These are phyloP conservation scores for Fusarium caatingaense DNA, from an alignment of 2,329 filamentous ascomycete genomes.

Conservation along the genomic window DNA sequence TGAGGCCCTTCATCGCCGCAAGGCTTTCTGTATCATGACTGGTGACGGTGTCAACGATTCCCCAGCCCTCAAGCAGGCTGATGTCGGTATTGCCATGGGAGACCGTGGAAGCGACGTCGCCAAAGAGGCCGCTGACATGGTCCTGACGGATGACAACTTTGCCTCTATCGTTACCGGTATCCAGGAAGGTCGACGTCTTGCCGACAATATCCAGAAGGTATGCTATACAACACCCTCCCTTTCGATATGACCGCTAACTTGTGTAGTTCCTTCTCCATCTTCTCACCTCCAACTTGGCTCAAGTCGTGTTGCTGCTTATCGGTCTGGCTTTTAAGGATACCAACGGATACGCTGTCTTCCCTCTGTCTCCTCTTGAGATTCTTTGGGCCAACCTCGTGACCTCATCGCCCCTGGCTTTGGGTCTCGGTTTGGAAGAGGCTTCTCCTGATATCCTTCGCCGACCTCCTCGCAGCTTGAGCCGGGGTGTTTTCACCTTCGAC, in stretches of 20 bases:
- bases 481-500: slow-evolving; percentile 72
- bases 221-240: neutral
- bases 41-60: slow-evolving; percentile 82
- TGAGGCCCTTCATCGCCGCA: slow-evolving; percentile 76
- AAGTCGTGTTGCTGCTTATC: slow-evolving; percentile 75
- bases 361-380: slow-evolving; percentile 77
- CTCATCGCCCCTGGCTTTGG: slow-evolving; percentile 76
- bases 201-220: slow-evolving; percentile 81
- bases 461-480: slow-evolving; percentile 69
- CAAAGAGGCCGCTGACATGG: slow-evolving; percentile 87
- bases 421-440: slow-evolving; percentile 76
- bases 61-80: slow-evolving; percentile 76
- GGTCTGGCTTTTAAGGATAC: slow-evolving; percentile 76
- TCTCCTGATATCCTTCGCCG: slow-evolving; percentile 75
- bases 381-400: slow-evolving; percentile 83
- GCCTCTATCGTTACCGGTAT: slow-evolving; percentile 81
- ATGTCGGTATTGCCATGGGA: slow-evolving; percentile 82
- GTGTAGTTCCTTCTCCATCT: slow-evolving; percentile 70
- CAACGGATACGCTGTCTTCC: slow-evolving; percentile 71
- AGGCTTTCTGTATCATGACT: slow-evolving; percentile 78
- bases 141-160: slow-evolving; percentile 89
- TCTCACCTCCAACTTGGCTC: slow-evolving; percentile 76
- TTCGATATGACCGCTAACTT: slow-evolving; percentile 25
- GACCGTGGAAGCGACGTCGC: slow-evolving; percentile 77
- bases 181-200: slow-evolving; percentile 75